Evolutionary conservation across 306 rosid species (phyloP), one percentile per base, ranked within the genome.

Genomic region (Vicia sativa): DNA sequence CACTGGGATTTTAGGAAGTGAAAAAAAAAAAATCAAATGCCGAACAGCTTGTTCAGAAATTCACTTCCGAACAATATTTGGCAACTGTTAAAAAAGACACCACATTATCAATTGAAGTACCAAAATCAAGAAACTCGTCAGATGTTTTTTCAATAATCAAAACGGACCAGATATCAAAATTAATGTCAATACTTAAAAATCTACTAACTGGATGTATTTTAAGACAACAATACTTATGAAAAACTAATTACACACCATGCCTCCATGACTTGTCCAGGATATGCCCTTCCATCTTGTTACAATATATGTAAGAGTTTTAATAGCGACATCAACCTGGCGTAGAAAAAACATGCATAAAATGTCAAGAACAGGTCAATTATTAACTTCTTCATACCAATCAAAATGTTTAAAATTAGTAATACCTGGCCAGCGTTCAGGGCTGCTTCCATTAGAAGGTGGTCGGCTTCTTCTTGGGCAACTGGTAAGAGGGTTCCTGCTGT

Each of bases 401-500:
- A 65, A 58, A 48, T 48, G 38, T 67, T 75, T 56, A 38, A 15
- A 23, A 37, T 3, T 35, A 38, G 19, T 41, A 46, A 43, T 78
- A 91, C 97, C 95, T 84, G 89, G 49, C 88, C 87, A 61, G 74
- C 79, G 70, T 86, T 84, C 60, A 91, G 74, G 45, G 87, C 90
- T 41, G 95, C 91, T 81, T 88, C 97, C 95, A 88, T 88, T 52
- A 88, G 86, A 81, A 91, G 97, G 83, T 88, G 88, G 83, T 86
- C 89, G 11, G 97, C 87, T 84, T 88, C 97, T 79, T 82, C 87
- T 66, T 81, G 92, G 68, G 74, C 74, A 49, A 35, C 54, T 23
- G 73, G 80, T 62, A 71, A 72, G 77, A 90, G 82, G 34, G 81
- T 86, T 79, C 97, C 97, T 38, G 89, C 63, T 41, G 95, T 77